Evolutionary conservation across 192 early-diverging fungal species (phyloP), one percentile per base, ranked within the genome.

Genomic region (Coemansia sp.): DNA sequence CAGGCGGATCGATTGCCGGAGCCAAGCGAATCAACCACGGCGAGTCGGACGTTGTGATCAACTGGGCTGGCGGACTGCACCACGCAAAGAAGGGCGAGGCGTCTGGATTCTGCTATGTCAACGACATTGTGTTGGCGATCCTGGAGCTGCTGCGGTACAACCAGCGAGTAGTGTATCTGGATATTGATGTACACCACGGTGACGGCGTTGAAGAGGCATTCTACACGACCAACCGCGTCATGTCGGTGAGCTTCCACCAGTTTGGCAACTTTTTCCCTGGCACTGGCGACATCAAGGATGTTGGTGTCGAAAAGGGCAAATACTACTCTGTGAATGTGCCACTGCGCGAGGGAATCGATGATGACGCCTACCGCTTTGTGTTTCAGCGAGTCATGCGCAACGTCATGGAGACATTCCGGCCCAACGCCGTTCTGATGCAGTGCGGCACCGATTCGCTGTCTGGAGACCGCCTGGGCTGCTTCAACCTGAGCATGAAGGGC

Each of bases 171-270:
- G 82, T 98, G 11, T 98, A 98, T 73, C 91, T 96, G 61, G 97
- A 98, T 74, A 96, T 97, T 69, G 97, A 98, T 72, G 94, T 97
- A n/a, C 97, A 98, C 70, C 97, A 98, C 74, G 97, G 97, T 40
- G 97, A 98, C 71, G 97, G 96, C 47, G 97, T 99, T 36, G 95
- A 98, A 70, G 95, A 97, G 72, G 97, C 97, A 8, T 99, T 99
- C 68, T 99, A 96, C 68, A 91, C 92, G 19, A 96, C 95, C 16
- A 96, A 99, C 73, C 89, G 97, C n/a, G 97, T 99, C 40, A 99
- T 99, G 97, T 96, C 95, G 19, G 92, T 94, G 39, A 93, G 91
- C 55, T 97, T 99, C 77, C 97, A 99, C 74, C 96, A 97, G 81
- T 95, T 93, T 75, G 97, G 97, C 37, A 92, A 97, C 68, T 99